phyloP scores from a whole-genome alignment of 148 eudicot species.

The Vaccinium darrowii region DNA sequence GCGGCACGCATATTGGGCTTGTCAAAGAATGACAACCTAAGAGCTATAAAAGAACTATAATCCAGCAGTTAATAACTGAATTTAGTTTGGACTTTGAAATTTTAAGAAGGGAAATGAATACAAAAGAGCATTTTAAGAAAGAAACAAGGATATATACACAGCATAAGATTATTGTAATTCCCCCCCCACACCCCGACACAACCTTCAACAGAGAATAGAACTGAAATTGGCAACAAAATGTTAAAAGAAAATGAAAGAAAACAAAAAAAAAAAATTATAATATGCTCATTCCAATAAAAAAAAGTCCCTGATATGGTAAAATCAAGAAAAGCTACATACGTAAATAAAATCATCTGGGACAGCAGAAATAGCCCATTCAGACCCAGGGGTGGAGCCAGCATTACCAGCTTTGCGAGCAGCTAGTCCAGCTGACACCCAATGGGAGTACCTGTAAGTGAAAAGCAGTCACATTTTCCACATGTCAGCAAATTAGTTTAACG shows the following conservation, averaged over 20 bases:
- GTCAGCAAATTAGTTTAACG: constrained; percentile 6
- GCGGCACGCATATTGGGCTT: not conserved
- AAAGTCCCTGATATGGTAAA: not conserved
- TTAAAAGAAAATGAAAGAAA: not conserved
- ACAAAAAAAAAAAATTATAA: not conserved
- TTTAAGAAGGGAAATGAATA: not conserved
- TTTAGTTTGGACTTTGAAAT: not conserved
- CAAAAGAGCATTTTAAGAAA: not conserved
- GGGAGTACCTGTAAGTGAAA: constrained; percentile 57
- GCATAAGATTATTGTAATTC: not conserved
- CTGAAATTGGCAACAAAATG: not conserved
- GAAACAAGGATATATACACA: constrained; percentile 4
- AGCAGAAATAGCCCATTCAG: constrained; percentile 90
- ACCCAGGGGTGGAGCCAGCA: constrained; percentile 49
- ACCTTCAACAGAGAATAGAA: not conserved
- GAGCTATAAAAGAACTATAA: not conserved
- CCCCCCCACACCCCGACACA: not conserved
- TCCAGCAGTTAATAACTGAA: not conserved
- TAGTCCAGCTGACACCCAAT: constrained; percentile 87
- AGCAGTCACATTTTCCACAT: not conserved
- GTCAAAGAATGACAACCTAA: not conserved
- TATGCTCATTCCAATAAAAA: not conserved
- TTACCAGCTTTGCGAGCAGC: constrained; percentile 62
- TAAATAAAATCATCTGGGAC: constrained; percentile 72
- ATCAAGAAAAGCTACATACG: constrained; percentile 39